Conservation (phyloP, 73 alveolate species). For the Paramecium biaurelia region DNA sequence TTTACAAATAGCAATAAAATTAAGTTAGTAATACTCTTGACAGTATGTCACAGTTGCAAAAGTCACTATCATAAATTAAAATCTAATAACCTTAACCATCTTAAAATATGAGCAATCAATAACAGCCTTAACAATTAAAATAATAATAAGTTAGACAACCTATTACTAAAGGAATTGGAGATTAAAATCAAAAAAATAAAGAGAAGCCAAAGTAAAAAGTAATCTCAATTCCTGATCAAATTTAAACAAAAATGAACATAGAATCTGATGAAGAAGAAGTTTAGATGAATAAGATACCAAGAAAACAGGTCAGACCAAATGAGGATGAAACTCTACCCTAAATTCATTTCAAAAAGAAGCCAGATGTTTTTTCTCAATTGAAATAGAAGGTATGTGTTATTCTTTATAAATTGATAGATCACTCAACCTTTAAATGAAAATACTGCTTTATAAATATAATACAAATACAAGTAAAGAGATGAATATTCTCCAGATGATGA, state of each 20-base stretch:
- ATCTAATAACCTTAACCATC: neutral
- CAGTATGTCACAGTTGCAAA: neutral
- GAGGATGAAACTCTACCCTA: neutral
- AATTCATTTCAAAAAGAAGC: neutral
- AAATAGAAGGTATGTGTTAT: neutral
- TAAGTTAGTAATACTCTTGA: neutral
- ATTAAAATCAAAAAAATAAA: neutral
- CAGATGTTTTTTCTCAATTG: neutral
- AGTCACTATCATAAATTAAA: neutral
- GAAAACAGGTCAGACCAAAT: neutral
- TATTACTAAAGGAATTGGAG: neutral
- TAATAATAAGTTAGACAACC: neutral
- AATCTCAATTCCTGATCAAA: neutral
- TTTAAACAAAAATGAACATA: neutral
- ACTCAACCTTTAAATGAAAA: neutral
- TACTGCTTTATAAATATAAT: neutral
- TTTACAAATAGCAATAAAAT: neutral
- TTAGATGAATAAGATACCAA: neutral
- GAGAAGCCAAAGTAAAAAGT: neutral
- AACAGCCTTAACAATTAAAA: neutral
- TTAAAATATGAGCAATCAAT: neutral
- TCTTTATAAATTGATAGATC: neutral
- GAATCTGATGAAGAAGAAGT: slow-evolving; percentile 10
- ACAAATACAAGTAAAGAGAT: neutral
- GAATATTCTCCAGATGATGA: neutral